Base-by-base conservation (phyloP, 805 yeast species). In the Metschnikowia peoriensis region DNA sequence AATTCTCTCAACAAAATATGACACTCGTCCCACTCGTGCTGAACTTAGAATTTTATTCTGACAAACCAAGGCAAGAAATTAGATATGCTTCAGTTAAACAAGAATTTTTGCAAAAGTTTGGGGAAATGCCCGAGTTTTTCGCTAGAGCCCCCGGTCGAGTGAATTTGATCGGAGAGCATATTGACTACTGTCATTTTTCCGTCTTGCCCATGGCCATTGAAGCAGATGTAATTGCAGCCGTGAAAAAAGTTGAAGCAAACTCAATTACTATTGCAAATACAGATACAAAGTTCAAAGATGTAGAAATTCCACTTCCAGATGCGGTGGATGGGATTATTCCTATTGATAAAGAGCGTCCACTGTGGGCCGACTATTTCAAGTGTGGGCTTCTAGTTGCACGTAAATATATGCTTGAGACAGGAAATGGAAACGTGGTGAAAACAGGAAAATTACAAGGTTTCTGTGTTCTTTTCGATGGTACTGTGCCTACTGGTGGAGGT, bases 91-190 rank as follows among this genome's bases (percentile, higher is more conserved):
- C 51, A 4, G 56, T 77, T 41, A 28, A 49, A 1, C 29, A 54
- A 8, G 46, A 55, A 2, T 80, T 73, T 57, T 42, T 46, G 6
- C 47, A 45, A 6, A 52, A 42, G 17, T 74, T 67, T 47, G 58
- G 58, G 15, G 61, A 61, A 28, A 61, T 64, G 7, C 78, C 81
- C 4, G 77, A 74, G 35, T 78, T 83, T 61, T 66, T 82, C 38
- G 70, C 84, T 22, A 73, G 90, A 47, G 80, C 88, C 14, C 91
- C 92, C n/a, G 91, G 91, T 34, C 71, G 92, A 59, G 91, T 86
- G 49, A 86, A 85, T 64, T 70, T 86, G 53, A 83, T 86, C 51
- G 91, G 92, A 38, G 91, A 86, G 58, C 92, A 86, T 63, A 81
- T 86, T 50, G 91, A 86, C 68, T 86, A 85, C 64, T 79, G 81